A percentile compares a stretch with the other conserved stretches of the same genome.
phyloP scores from a whole-genome alignment of 495 filamentous ascomycete genomes.

The Penicillium alfredii region DNA sequence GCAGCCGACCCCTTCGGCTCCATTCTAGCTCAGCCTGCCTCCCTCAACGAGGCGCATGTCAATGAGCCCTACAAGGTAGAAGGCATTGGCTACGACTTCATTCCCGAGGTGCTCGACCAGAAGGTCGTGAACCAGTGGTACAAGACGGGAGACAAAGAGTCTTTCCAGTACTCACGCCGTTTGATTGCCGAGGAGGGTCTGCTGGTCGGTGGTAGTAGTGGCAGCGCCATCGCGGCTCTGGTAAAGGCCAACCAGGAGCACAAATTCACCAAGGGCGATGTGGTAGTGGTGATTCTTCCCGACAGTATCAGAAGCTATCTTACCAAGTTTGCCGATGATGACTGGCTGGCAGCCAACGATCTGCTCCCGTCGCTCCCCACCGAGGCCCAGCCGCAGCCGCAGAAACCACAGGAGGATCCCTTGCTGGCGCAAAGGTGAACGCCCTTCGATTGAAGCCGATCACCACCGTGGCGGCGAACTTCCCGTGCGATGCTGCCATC shows the following conservation, averaged over 20 bases:
- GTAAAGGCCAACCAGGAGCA: conserved; percentile 72
- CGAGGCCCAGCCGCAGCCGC: conserved; percentile 33
- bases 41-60: conserved; percentile 68
- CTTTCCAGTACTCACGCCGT: conserved; percentile 80
- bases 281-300: conserved; percentile 84
- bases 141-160: conserved; percentile 91
- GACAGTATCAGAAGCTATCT: conserved; percentile 97
- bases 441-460: conserved; percentile 86
- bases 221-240: conserved; percentile 84
- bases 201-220: conserved; percentile 89
- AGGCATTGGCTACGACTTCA: conserved; percentile 98
- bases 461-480: conserved; percentile 66
- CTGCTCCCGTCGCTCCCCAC: conserved; percentile 61
- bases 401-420: conserved; percentile 46
- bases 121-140: conserved; percentile 87
- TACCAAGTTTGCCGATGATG: conserved; percentile 98
- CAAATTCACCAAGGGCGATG: conserved; percentile 65
- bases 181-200: conserved; percentile 93
- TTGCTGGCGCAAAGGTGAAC: conserved; percentile 67
- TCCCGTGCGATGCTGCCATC: conserved; percentile 73
- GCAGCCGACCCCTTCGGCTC: conserved; percentile 89
- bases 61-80: conserved; percentile 95
- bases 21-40: conserved; percentile 73
- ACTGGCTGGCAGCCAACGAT: conserved; percentile 94
- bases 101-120: conserved; percentile 86